phyloP scores from a whole-genome alignment of 2,329 filamentous ascomycete species.

The Diaporthe amygdali region DNA sequence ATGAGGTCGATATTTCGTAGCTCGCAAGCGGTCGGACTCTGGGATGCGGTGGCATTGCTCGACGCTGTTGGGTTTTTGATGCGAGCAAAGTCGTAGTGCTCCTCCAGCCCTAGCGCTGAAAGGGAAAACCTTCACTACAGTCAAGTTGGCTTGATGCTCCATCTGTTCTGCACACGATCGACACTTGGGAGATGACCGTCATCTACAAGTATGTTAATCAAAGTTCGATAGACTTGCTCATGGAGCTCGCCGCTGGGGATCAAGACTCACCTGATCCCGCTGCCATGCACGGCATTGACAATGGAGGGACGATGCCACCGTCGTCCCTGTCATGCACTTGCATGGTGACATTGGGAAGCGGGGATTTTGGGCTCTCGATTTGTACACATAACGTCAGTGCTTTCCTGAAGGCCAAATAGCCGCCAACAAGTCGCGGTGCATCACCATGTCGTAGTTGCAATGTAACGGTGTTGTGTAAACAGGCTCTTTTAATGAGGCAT shows the following conservation, averaged over 20 bases:
- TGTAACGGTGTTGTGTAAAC: neutral
- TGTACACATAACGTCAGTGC: constrained; percentile 2
- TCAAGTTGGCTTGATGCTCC: neutral
- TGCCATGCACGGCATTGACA: neutral
- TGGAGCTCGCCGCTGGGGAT: neutral
- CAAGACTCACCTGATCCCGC: neutral
- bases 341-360: neutral
- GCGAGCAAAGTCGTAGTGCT: neutral
- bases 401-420: neutral
- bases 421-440: neutral
- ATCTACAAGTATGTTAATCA: neutral
- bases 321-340: constrained; percentile 5
- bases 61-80: neutral
- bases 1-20: neutral
- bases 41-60: neutral
- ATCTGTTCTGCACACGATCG: neutral
- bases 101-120: neutral
- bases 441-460: neutral
- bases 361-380: neutral
- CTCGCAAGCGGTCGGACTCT: neutral
- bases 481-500: neutral
- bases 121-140: neutral
- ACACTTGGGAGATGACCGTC: neutral
- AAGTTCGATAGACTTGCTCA: neutral
- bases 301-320: neutral